These are phyloP conservation scores for Termitomyces sp. DNA, from an alignment of 768 basidiomycete species.

Conservation along the genomic window DNA sequence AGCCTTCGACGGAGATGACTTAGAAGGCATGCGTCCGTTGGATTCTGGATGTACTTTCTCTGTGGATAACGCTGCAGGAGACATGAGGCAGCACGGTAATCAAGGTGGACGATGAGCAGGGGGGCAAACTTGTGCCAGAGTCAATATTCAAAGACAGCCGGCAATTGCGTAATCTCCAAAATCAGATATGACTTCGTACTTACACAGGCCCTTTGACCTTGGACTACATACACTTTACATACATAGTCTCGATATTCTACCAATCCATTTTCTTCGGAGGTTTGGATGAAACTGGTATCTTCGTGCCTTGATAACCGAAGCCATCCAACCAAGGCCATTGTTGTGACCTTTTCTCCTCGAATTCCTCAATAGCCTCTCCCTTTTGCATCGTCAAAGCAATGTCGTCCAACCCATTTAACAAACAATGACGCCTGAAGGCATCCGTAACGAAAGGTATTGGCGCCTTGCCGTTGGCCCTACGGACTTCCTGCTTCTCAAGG, in stretches of 20 bases:
- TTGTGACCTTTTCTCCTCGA: conserved; percentile 73
- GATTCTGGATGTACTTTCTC: conserved; percentile 6
- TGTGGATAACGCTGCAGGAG: conserved; percentile 3
- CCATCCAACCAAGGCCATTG: conserved; percentile 97
- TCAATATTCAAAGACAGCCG: background rate
- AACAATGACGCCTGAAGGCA: conserved; percentile 86
- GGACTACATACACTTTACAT: background rate
- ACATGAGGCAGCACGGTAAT: background rate
- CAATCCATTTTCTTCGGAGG: conserved; percentile 62
- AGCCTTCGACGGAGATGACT: conserved; percentile 18
- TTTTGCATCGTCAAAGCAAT: conserved; percentile 91
- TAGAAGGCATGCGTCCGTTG: conserved; percentile 13
- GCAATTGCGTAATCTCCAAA: background rate
- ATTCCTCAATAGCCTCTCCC: conserved; percentile 61
- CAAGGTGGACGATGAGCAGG: background rate
- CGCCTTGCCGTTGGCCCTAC: conserved; percentile 65
- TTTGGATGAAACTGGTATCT: conserved; percentile 52
- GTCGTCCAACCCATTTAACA: conserved; percentile 95
- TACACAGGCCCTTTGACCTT: background rate
- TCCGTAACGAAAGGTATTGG: conserved; percentile 79
- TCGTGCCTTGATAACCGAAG: conserved; percentile 80
- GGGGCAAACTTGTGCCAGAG: background rate
- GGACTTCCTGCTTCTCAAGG: conserved; percentile 74
- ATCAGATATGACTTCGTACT: background rate
- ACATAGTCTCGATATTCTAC: conserved; percentile 32